Percentiles rank a stretch among this genome's conserved stretches.
These are phyloP conservation scores for Monocercomonoides exilis DNA, from an alignment of 78 protist species.

Conservation along the genomic window DNA sequence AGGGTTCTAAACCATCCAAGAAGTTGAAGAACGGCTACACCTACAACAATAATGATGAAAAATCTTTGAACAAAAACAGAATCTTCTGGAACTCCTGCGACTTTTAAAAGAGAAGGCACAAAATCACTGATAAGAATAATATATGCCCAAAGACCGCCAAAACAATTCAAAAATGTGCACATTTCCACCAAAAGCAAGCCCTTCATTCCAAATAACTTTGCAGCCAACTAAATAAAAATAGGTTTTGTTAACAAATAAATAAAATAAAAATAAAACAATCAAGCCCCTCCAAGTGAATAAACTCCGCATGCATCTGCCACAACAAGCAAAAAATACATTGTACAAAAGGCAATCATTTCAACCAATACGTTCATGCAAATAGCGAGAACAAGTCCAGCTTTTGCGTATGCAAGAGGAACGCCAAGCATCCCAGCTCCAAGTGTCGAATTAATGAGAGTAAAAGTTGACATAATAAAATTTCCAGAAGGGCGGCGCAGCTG, in stretches of 20 bases:
- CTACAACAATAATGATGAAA: background rate
- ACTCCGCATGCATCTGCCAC: background rate
- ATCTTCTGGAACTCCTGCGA: background rate
- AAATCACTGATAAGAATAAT: background rate
- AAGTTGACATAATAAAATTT: background rate
- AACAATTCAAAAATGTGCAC: background rate
- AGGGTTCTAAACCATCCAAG: background rate
- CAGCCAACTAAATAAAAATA: background rate
- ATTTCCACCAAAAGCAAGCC: background rate
- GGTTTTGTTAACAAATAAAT: background rate
- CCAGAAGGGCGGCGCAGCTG: no score
- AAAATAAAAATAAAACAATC: background rate
- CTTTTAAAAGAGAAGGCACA: background rate
- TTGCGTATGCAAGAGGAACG: background rate
- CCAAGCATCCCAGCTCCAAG: conserved; percentile 11
- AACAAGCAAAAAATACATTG: background rate
- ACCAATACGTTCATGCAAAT: background rate
- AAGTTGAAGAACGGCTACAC: background rate
- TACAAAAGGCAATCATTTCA: background rate
- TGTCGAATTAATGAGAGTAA: background rate
- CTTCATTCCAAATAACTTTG: background rate
- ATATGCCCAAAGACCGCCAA: background rate
- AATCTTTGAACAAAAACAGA: background rate
- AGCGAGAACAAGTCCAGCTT: background rate
- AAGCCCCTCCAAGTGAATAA: background rate